Percentiles rank a stretch among this genome's conserved stretches.
phyloP scores from a whole-genome alignment of 2,329 filamentous ascomycete species.

The Monosporascus cannonballus region DNA sequence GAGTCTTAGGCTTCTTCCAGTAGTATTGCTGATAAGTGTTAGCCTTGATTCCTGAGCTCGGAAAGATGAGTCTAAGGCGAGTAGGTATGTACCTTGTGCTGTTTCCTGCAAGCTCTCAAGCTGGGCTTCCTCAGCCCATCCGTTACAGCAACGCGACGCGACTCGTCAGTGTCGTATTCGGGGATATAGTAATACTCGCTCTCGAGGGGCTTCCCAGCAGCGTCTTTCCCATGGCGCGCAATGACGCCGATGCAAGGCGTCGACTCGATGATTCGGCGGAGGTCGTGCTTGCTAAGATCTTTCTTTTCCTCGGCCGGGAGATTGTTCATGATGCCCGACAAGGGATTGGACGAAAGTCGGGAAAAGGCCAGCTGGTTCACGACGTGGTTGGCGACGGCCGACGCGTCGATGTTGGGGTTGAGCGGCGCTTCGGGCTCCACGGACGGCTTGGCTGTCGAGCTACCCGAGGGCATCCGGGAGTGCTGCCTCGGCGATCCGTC shows the following conservation, averaged over 20 bases:
- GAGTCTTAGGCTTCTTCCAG: slow-evolving; percentile 59
- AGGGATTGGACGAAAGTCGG: slow-evolving; percentile 80
- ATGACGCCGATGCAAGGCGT: slow-evolving; percentile 84
- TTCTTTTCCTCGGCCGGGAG: slow-evolving; percentile 63
- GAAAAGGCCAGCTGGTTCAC: slow-evolving; percentile 95
- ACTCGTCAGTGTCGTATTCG: slow-evolving; percentile 74
- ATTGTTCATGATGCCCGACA: slow-evolving; percentile 83
- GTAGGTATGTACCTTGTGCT: slow-evolving; percentile 79
- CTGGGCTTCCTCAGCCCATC: slow-evolving; percentile 84
- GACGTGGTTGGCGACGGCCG: slow-evolving; percentile 71
- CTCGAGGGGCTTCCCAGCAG: slow-evolving; percentile 86
- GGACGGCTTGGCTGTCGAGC: slow-evolving; percentile 16
- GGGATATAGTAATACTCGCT: slow-evolving; percentile 97
- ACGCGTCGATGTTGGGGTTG: slow-evolving; percentile 29
- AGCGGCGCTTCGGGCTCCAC: slow-evolving; percentile 23
- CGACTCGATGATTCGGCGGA: slow-evolving; percentile 66
- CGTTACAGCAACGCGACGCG: slow-evolving; percentile 74
- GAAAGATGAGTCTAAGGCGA: slow-evolving; percentile 7
- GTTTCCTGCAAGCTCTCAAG: slow-evolving; percentile 82
- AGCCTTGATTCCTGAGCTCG: slow-evolving; percentile 11
- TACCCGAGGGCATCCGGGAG: slow-evolving; percentile 14
- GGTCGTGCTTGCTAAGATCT: slow-evolving; percentile 53
- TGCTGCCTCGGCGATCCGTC: slow-evolving; percentile 55
- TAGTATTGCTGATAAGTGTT: slow-evolving; percentile 54
- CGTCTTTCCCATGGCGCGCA: slow-evolving; percentile 85